phyloP scores from a whole-genome alignment of 139 green algal genomes.

The Tetratostichococcus sp. region DNA sequence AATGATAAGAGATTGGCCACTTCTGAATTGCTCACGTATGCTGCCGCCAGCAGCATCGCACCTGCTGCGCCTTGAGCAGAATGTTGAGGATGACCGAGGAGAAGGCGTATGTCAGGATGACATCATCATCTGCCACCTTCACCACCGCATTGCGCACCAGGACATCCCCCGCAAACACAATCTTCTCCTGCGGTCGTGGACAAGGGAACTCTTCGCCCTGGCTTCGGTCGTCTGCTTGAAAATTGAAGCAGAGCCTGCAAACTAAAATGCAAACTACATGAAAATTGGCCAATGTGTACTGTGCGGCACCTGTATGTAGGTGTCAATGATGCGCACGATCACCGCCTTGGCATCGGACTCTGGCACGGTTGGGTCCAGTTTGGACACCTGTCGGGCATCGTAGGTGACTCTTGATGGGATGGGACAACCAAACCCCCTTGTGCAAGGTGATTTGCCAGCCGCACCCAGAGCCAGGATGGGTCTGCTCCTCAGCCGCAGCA shows the following conservation, averaged over 20 bases:
- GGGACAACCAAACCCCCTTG: too few species aligned
- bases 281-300: too few species aligned
- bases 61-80: conserved; percentile 48
- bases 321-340: conserved; percentile 40
- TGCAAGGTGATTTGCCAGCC: too few species aligned
- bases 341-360: conserved; percentile 55
- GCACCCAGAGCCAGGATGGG: background rate
- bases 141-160: conserved; percentile 63
- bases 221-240: too few species aligned
- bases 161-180: conserved; percentile 59
- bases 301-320: conserved; percentile 36
- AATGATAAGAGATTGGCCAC: too few species aligned
- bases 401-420: too few species aligned
- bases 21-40: too few species aligned
- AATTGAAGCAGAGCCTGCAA: too few species aligned
- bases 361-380: conserved; percentile 22
- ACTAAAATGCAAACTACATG: too few species aligned
- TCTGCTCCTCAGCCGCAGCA: background rate
- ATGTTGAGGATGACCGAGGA: conserved; percentile 61
- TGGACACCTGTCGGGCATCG: conserved; percentile 29
- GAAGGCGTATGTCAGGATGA: conserved; percentile 86
- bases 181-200: conserved; percentile 45
- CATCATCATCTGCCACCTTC: conserved; percentile 84
- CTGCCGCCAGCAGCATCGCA: too few species aligned
- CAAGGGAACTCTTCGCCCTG: too few species aligned